Percentiles rank a stretch among this genome's conserved stretches.
Conservation (phyloP, 2,329 filamentous ascomycete species). For the Hansfordia pulvinata region DNA sequence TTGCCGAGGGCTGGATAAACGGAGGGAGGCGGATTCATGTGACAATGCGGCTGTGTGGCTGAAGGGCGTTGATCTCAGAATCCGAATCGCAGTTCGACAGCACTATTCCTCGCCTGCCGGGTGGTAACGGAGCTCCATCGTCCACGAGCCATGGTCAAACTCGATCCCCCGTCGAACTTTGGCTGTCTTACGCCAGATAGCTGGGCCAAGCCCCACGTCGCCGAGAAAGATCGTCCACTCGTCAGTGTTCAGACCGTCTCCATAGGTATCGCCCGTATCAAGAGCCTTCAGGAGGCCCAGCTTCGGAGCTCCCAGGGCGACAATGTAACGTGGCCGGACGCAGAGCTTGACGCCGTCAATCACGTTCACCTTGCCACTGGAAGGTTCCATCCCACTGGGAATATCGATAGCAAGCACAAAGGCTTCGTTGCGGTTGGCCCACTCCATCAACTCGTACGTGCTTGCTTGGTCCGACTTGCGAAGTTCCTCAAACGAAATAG, state of each 20-base stretch:
- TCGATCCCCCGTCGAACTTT: slow-evolving; percentile 73
- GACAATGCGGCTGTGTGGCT: too few relatives aligned
- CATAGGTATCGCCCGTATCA: slow-evolving; percentile 39
- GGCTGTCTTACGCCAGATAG: slow-evolving; percentile 75
- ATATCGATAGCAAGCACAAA: slow-evolving; percentile 80
- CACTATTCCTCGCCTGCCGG: too few relatives aligned
- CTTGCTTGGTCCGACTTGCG: slow-evolving; percentile 70
- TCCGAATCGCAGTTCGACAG: too few relatives aligned
- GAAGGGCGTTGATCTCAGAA: too few relatives aligned
- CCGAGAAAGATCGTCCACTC: slow-evolving; percentile 73
- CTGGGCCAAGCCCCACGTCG: slow-evolving; percentile 73
- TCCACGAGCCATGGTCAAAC: slow-evolving; percentile 81
- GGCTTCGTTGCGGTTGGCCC: slow-evolving; percentile 80
- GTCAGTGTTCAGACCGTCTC: slow-evolving; percentile 31
- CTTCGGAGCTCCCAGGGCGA: slow-evolving; percentile 78
- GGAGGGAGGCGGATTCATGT: too few relatives aligned
- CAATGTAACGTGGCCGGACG: slow-evolving; percentile 68
- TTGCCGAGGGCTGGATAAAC: too few relatives aligned
- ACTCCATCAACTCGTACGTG: slow-evolving; percentile 82
- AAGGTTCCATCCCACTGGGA: slow-evolving; percentile 76
- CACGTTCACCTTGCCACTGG: slow-evolving; percentile 51
- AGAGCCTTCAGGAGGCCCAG: slow-evolving; percentile 70
- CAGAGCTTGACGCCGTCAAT: slow-evolving; percentile 69
- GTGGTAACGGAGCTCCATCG: slow-evolving; percentile 52
- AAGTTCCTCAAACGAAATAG: slow-evolving; percentile 79